A percentile compares a stretch with the other conserved stretches of the same genome.
phyloP scores from a whole-genome alignment of 768 basidiomycete genomes.

The Mycena pura region DNA sequence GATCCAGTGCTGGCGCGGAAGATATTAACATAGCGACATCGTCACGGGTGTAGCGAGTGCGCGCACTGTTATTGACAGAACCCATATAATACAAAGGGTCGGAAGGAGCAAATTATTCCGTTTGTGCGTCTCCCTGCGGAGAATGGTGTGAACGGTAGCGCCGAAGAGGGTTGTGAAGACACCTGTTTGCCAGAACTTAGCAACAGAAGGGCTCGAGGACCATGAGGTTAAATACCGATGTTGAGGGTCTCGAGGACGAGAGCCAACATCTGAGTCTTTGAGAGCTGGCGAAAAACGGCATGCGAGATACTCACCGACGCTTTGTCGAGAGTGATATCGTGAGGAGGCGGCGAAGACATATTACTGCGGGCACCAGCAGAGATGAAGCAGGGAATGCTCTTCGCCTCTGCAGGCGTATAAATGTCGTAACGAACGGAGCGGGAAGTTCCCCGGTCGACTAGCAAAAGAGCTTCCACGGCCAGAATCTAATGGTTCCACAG shows the following conservation, averaged over 20 bases:
- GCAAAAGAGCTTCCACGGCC: too few species aligned
- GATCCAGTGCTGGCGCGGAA: constrained; percentile 16
- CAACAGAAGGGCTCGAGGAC: background rate
- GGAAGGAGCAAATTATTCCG: background rate
- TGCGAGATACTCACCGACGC: background rate
- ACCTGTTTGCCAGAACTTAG: background rate
- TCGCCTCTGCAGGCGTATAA: too few species aligned
- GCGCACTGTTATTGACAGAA: background rate
- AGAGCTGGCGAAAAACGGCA: background rate
- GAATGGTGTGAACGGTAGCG: background rate
- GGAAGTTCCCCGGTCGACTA: too few species aligned
- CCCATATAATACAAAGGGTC: background rate
- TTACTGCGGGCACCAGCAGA: background rate
- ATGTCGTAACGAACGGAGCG: too few species aligned
- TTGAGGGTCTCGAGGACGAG: constrained; percentile 6
- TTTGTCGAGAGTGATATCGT: background rate
- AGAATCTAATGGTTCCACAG: too few species aligned
- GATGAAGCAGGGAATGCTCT: background rate
- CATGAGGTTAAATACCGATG: background rate
- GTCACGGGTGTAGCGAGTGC: background rate
- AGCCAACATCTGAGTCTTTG: background rate
- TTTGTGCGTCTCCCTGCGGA: background rate
- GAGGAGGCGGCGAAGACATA: background rate
- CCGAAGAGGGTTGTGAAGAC: background rate
- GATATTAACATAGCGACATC: background rate